Evolutionary conservation across 192 early-diverging fungal species (phyloP).

Genomic region (Rhizophagus sp.): DNA sequence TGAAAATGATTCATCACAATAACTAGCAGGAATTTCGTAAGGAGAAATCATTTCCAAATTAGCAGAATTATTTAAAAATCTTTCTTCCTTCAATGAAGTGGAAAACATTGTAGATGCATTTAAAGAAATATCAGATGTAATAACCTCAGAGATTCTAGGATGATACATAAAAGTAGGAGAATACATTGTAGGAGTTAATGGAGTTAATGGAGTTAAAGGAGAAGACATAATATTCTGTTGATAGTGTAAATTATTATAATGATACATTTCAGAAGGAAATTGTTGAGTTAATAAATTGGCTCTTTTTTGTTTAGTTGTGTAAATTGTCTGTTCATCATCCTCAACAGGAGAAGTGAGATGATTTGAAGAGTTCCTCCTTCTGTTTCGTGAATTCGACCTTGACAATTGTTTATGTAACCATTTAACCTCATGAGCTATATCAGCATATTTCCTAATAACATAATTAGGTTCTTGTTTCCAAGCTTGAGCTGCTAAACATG

Average conservation of each 20-base stretch:
- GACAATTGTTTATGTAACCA: slow-evolving; percentile 24
- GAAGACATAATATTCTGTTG: neutral
- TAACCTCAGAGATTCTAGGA: neutral
- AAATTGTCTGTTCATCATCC: neutral
- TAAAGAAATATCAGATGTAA: neutral
- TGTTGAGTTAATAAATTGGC: neutral
- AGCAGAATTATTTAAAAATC: neutral
- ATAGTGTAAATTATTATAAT: neutral
- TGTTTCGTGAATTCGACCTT: slow-evolving; percentile 2
- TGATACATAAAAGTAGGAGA: neutral
- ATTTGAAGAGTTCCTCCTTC: neutral
- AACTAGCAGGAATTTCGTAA: neutral
- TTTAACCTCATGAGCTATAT: slow-evolving; percentile 30
- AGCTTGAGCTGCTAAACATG: slow-evolving; percentile 23
- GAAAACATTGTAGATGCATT: neutral
- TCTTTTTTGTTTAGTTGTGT: neutral
- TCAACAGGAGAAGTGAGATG: neutral
- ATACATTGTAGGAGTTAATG: neutral
- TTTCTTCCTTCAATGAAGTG: neutral
- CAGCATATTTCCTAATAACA: slow-evolving; percentile 20
- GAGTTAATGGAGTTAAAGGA: neutral
- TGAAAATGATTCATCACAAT: neutral
- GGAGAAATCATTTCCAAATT: neutral
- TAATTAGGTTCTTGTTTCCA: slow-evolving; percentile 31
- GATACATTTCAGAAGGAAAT: neutral